Evolutionary conservation across 441 rosid genomes (phyloP).

Genomic region (Viola pubescens): DNA sequence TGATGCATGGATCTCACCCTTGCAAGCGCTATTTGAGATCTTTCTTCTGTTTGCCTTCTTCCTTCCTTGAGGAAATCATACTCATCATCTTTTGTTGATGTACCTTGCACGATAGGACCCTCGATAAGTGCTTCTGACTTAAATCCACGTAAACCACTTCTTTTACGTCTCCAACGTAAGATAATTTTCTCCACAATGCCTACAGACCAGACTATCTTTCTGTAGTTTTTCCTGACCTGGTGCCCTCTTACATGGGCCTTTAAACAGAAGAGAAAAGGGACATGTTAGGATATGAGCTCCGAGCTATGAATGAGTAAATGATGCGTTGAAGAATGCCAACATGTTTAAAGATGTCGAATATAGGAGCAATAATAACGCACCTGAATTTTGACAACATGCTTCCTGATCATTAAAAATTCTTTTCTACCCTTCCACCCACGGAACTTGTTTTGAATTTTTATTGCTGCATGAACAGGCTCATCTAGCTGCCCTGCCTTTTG

Average conservation of each 20-base stretch:
- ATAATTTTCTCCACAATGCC: slow-evolving; percentile 83
- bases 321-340: not conserved
- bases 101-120: slow-evolving; percentile 29
- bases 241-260: slow-evolving; percentile 89
- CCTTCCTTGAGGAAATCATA: slow-evolving; percentile 78
- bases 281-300: slow-evolving; percentile 7
- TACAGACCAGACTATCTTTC: slow-evolving; percentile 70
- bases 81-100: slow-evolving; percentile 52
- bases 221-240: slow-evolving; percentile 72
- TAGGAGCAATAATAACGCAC: slow-evolving; percentile 22
- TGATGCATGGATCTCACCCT: slow-evolving; percentile 91
- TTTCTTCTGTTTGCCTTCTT: slow-evolving; percentile 76
- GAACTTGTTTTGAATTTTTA: slow-evolving; percentile 76
- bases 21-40: slow-evolving; percentile 72
- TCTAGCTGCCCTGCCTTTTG: slow-evolving; percentile 45
- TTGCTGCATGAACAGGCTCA: slow-evolving; percentile 60
- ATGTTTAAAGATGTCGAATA: not conserved
- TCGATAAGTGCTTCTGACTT: slow-evolving; percentile 48
- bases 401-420: slow-evolving; percentile 62
- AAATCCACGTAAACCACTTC: slow-evolving; percentile 85
- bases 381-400: slow-evolving; percentile 82
- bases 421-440: slow-evolving; percentile 84
- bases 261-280: slow-evolving; percentile 6
- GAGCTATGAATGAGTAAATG: not conserved
- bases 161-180: slow-evolving; percentile 83